Base-by-base conservation (phyloP, 2,329 filamentous ascomycete genomes). In the Xylaria digitata region DNA sequence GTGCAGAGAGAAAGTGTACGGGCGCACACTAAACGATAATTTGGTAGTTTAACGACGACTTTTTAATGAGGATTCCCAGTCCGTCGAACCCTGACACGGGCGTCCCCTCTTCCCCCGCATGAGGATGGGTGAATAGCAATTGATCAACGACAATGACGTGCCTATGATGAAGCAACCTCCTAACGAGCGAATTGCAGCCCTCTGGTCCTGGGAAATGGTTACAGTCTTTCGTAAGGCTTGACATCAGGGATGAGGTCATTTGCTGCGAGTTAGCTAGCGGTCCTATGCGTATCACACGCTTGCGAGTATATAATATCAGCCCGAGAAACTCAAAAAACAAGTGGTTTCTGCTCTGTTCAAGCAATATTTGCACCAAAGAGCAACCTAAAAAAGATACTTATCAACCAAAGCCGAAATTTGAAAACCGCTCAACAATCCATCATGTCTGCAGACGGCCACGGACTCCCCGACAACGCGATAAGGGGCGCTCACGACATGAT, bases 391-490 rank as follows among this genome's bases (percentile, higher is more conserved):
- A 54, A 65, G 13, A 43, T 17, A 50, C n/a, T 7, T 11, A 58
- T 40, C 53, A 42, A 60, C 17, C 8, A 48, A 62, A 40, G 15
- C 32, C 42, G 23, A 23, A 19, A 19, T 48, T 40, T n/a, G 15
- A 43, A 26, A 23, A 26, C 30, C n/a, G 42, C 32, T n/a, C n/a
- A 26, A 61, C 21, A 58, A 21, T n/a, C 21, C 72, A 75, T 66
- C 71, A 76, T 76, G 74, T 71, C 74, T 48, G 67, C 69, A 53
- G 68, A 72, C 65, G 70, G 66, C 13, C 74, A 75, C 69, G 75
- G 75, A 67, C 64, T 76, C 17, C 67, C 74, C 3, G 75, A 76
- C 54, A 59, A 62, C 19, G 71, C 74, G 13, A 63, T 75, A 52
- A 37, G 45, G 13, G 66, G 58, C 6, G 75, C 74, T 23, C 73